Evolutionary conservation across 306 rosid species (phyloP).

Genomic region (Sophora flavescens): DNA sequence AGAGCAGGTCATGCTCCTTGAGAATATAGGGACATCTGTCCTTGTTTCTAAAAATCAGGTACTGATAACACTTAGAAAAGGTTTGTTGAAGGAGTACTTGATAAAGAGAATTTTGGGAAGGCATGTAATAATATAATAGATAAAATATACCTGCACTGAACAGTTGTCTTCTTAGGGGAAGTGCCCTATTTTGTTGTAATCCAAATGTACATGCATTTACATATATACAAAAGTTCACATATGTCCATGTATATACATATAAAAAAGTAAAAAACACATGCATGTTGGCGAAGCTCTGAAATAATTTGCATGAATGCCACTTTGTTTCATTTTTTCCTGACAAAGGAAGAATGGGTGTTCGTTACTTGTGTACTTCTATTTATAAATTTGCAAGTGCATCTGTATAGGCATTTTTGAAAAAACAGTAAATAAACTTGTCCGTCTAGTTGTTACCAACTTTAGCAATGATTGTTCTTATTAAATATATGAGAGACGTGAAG

Average conservation of each 20-base stretch:
- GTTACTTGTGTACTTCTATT: slow-evolving; percentile 31
- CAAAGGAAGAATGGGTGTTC: slow-evolving; percentile 32
- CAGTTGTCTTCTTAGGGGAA: slow-evolving; percentile 11
- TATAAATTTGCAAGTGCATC: not conserved
- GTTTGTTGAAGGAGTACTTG: slow-evolving; percentile 5
- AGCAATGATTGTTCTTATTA: slow-evolving; percentile 37
- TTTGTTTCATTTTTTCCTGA: not conserved
- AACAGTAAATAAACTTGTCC: slow-evolving; percentile 12
- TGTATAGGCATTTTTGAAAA: not conserved
- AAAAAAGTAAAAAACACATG: slow-evolving; percentile 1
- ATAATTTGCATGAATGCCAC: slow-evolving; percentile 11
- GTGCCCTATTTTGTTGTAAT: slow-evolving; percentile 24
- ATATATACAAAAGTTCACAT: slow-evolving; percentile 24
- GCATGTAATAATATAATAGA: slow-evolving; percentile 23
- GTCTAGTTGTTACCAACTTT: slow-evolving; percentile 20
- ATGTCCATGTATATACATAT: slow-evolving; percentile 21
- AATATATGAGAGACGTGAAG: slow-evolving; percentile 23
- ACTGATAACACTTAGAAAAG: not conserved
- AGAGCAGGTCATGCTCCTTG: slow-evolving; percentile 97
- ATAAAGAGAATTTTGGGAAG: slow-evolving; percentile 4
- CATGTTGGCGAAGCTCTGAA: slow-evolving; percentile 30
- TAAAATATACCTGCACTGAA: slow-evolving; percentile 13
- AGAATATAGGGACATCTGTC: slow-evolving; percentile 96
- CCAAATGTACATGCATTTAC: slow-evolving; percentile 4
- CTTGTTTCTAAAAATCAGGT: slow-evolving; percentile 96